A percentile compares a stretch with the other conserved stretches of the same genome.
phyloP scores from a whole-genome alignment of 805 yeast genomes.

The Ogataea sp. region DNA sequence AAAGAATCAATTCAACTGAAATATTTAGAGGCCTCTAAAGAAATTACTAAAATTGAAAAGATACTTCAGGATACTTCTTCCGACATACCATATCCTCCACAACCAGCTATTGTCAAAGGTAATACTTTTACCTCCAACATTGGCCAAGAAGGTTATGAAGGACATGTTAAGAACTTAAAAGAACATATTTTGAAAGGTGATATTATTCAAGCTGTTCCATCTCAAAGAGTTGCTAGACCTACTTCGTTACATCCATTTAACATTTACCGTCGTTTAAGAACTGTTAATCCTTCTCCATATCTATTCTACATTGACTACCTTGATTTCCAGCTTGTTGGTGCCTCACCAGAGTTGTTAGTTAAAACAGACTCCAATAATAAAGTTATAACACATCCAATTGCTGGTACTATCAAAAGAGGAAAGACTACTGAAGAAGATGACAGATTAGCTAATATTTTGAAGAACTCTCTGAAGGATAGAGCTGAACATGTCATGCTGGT shows the following conservation, averaged over 20 bases:
- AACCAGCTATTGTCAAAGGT: slow-evolving; percentile 57
- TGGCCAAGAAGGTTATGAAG: slow-evolving; percentile 90
- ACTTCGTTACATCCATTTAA: slow-evolving; percentile 95
- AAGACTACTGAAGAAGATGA: slow-evolving; percentile 89
- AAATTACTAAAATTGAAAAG: slow-evolving; percentile 48
- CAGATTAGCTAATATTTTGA: slow-evolving; percentile 61
- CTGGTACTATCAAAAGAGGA: slow-evolving; percentile 93
- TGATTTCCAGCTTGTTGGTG: slow-evolving; percentile 94
- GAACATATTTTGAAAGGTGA: slow-evolving; percentile 85
- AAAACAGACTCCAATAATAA: slow-evolving; percentile 66
- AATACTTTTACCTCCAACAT: slow-evolving; percentile 80
- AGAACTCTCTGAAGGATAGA: slow-evolving; percentile 78
- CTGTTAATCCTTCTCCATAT: slow-evolving; percentile 97
- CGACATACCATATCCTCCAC: slow-evolving; percentile 58
- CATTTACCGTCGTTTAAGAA: slow-evolving; percentile 86
- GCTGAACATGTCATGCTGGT: slow-evolving; percentile 99
- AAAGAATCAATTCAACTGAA: slow-evolving; percentile 30
- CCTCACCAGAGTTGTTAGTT: slow-evolving; percentile 91
- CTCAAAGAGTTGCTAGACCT: slow-evolving; percentile 93
- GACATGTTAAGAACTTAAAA: slow-evolving; percentile 67
- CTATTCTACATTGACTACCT: slow-evolving; percentile 87
- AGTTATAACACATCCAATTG: slow-evolving; percentile 93
- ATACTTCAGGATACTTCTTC: slow-evolving; percentile 35
- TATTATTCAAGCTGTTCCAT: slow-evolving; percentile 96
- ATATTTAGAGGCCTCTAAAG: slow-evolving; percentile 44